Evolutionary conservation across 495 filamentous ascomycete species (phyloP).

Genomic region (Daldinia bambusicola): DNA sequence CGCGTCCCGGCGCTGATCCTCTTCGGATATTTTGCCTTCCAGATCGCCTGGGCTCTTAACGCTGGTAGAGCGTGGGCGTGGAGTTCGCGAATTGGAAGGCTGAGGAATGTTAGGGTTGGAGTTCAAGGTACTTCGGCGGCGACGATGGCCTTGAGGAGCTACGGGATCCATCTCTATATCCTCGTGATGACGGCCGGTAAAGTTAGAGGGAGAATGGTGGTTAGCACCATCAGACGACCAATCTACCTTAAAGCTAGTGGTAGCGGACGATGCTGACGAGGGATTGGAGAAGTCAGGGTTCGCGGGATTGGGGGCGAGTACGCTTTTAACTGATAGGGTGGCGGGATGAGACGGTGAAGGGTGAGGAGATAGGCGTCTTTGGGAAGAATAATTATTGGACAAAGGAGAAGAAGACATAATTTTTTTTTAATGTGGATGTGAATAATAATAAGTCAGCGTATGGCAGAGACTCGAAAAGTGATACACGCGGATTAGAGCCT

Average conservation of each 20-base stretch:
- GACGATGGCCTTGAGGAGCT: constrained; percentile 61
- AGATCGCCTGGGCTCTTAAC: constrained; percentile 50
- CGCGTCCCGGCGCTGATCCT: constrained; percentile 44
- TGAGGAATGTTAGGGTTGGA: constrained; percentile 55
- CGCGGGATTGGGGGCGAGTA: constrained; percentile 33
- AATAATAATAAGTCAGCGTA: constrained; percentile 5
- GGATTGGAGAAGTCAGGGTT: constrained; percentile 45
- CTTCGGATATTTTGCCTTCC: constrained; percentile 56
- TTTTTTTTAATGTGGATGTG: constrained; percentile 17
- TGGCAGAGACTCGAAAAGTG: constrained; percentile 14
- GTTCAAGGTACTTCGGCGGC: constrained; percentile 67
- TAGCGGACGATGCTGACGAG: constrained; percentile 47
- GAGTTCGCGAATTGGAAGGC: constrained; percentile 56
- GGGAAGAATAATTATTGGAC: constrained; percentile 36
- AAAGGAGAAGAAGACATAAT: constrained; percentile 47
- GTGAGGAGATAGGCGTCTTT: constrained; percentile 29
- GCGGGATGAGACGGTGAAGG: constrained; percentile 26
- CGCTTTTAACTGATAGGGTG: constrained; percentile 41
- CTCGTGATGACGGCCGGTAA: constrained; percentile 45
- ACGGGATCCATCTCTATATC: constrained; percentile 62
- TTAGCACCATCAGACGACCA: constrained; percentile 45
- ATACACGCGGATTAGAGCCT: constrained; percentile 15
- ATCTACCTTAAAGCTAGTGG: constrained; percentile 50
- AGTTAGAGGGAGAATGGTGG: constrained; percentile 38
- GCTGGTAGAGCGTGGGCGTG: constrained; percentile 60